These are phyloP conservation scores for Catunica adiposa DNA, from an alignment of 2,329 filamentous ascomycete genomes.

Conservation along the genomic window DNA sequence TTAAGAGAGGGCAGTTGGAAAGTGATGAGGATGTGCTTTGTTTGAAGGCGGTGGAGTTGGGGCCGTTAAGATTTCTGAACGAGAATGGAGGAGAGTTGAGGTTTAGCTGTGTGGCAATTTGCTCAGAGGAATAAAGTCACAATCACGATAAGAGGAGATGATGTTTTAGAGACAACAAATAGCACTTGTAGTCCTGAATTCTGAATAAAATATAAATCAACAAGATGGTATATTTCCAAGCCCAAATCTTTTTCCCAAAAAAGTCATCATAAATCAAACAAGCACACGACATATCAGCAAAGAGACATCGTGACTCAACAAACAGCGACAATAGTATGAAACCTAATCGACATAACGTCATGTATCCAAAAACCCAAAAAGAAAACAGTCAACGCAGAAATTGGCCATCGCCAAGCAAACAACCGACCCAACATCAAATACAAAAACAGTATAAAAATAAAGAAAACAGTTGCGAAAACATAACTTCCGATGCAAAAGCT, in stretches of 20 bases:
- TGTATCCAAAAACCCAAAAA: background rate
- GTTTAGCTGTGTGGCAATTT: constrained; percentile 37
- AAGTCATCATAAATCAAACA: background rate
- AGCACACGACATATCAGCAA: background rate
- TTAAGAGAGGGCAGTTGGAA: constrained; percentile 37
- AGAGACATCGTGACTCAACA: constrained; percentile 1
- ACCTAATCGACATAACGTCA: constrained; percentile 4
- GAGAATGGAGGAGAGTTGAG: constrained; percentile 38
- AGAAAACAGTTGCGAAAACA: background rate
- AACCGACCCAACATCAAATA: background rate
- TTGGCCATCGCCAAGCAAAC: background rate
- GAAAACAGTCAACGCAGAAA: background rate
- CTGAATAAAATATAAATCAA: too few relatives aligned
- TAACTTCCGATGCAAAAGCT: background rate
- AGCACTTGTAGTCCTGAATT: background rate
- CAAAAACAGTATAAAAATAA: background rate
- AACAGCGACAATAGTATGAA: background rate
- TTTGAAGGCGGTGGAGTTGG: constrained; percentile 55
- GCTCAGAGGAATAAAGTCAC: background rate
- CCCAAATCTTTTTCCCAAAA: background rate
- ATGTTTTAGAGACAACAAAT: background rate
- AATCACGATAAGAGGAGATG: background rate
- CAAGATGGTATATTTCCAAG: background rate
- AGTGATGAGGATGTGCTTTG: constrained; percentile 56
- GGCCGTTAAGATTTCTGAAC: constrained; percentile 41